phyloP scores from a whole-genome alignment of 805 yeast genomes.

The Candida rishiriensis region DNA sequence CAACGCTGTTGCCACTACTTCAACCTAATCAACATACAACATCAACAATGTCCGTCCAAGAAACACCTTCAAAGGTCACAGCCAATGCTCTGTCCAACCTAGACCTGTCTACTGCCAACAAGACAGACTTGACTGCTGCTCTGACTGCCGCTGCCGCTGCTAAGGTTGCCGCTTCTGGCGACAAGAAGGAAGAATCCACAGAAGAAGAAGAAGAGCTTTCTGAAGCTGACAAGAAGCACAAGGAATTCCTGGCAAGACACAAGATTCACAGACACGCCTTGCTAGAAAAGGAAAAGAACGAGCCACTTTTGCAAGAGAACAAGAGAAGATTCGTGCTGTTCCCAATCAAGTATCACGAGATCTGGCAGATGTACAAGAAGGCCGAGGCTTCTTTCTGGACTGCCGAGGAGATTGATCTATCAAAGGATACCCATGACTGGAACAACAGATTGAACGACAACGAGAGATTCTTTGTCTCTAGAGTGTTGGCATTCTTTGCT shows the following conservation, averaged over 20 bases:
- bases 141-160: constrained; percentile 39
- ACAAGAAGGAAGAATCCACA: constrained; percentile 6
- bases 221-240: constrained; percentile 38
- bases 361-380: constrained; percentile 98
- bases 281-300: constrained; percentile 75
- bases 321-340: constrained; percentile 84
- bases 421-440: constrained; percentile 93
- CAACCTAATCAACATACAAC: background rate
- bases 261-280: constrained; percentile 67
- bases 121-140: constrained; percentile 38
- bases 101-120: constrained; percentile 39
- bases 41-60: constrained; percentile 44
- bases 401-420: constrained; percentile 95
- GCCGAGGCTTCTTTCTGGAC: constrained; percentile 99
- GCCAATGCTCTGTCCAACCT: constrained; percentile 52
- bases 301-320: constrained; percentile 85
- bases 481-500: constrained; percentile 95
- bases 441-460: constrained; percentile 81
- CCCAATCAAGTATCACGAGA: constrained; percentile 95
- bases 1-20: background rate
- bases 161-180: constrained; percentile 21
- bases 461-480: constrained; percentile 87
- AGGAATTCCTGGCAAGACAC: constrained; percentile 55
- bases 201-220: constrained; percentile 4
- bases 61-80: constrained; percentile 68